A percentile compares a stretch with the other conserved stretches of the same genome.
phyloP scores from a whole-genome alignment of 2,329 filamentous ascomycete genomes.

The Apiospora marii region DNA sequence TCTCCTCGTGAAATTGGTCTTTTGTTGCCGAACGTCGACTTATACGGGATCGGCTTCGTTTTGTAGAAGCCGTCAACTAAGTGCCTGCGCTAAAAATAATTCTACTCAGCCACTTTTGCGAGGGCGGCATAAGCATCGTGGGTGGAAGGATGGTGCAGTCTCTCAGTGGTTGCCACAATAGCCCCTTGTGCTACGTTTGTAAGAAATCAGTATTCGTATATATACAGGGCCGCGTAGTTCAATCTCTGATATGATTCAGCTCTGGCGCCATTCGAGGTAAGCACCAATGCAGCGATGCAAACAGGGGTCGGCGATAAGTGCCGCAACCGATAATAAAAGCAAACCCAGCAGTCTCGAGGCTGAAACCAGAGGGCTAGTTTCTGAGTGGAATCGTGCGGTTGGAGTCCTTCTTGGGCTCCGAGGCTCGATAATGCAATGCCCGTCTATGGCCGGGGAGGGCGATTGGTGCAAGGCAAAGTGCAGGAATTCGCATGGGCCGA shows the following conservation, averaged over 20 bases:
- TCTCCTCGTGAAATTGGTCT: neutral
- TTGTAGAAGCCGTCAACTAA: conserved; percentile 1
- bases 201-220: conserved; percentile 1
- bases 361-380: neutral
- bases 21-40: neutral
- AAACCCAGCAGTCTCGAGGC: conserved; percentile 2
- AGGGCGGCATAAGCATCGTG: conserved; percentile 5
- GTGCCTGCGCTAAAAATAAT: conserved; percentile 12
- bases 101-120: neutral
- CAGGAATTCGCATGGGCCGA: neutral
- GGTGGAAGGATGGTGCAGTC: neutral
- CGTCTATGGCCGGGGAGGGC: neutral
- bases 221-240: neutral
- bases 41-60: conserved; percentile 13
- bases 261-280: conserved; percentile 10
- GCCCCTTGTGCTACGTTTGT: conserved; percentile 8
- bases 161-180: conserved; percentile 1
- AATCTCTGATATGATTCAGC: conserved; percentile 6
- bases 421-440: neutral
- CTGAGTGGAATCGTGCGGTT: neutral
- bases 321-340: conserved; percentile 9
- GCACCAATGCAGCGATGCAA: conserved; percentile 6
- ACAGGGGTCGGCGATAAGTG: neutral
- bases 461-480: neutral
- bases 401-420: neutral